A percentile compares a stretch with the other conserved stretches of the same genome.
These are phyloP conservation scores for Trichosporon sp. DNA, from an alignment of 1,284 basidiomycete species.

Conservation along the genomic window DNA sequence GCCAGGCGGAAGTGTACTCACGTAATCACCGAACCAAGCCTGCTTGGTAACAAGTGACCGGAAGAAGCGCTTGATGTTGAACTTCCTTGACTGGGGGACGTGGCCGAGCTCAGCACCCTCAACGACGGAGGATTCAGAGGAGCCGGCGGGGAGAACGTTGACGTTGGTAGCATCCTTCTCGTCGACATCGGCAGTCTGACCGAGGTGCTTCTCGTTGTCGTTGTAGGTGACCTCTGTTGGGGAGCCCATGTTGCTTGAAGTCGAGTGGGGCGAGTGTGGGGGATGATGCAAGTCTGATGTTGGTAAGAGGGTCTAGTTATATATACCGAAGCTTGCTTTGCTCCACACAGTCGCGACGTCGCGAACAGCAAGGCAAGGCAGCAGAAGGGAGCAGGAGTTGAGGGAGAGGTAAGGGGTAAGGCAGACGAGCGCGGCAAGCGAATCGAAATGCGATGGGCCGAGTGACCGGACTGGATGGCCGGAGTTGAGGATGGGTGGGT, in stretches of 20 bases:
- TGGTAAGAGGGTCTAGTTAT: not conserved
- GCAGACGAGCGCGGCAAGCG: constrained; percentile 12
- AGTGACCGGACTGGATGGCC: not conserved
- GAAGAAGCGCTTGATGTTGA: constrained; percentile 20
- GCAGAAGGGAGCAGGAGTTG: not conserved
- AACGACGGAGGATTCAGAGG: not conserved
- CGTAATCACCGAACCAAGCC: constrained; percentile 44
- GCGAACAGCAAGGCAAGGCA: not conserved
- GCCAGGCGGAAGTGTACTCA: constrained; percentile 22
- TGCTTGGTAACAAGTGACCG: constrained; percentile 36
- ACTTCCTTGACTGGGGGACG: constrained; percentile 23
- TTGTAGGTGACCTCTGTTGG: not conserved
- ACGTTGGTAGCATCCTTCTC: constrained; percentile 20
- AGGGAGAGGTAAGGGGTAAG: not conserved
- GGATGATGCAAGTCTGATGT: not conserved
- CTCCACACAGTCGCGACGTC: constrained; percentile 3
- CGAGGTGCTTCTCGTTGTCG: constrained; percentile 14
- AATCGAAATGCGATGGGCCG: constrained; percentile 11
- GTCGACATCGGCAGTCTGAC: not conserved
- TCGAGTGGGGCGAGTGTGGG: not conserved
- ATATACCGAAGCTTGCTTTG: constrained; percentile 4
- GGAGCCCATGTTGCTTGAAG: not conserved
- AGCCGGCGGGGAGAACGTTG: constrained; percentile 21
- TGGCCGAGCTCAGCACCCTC: constrained; percentile 29
- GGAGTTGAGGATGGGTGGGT: not conserved